These are phyloP conservation scores for Leccinum huronense DNA, from an alignment of 1,284 basidiomycete species.

Conservation along the genomic window DNA sequence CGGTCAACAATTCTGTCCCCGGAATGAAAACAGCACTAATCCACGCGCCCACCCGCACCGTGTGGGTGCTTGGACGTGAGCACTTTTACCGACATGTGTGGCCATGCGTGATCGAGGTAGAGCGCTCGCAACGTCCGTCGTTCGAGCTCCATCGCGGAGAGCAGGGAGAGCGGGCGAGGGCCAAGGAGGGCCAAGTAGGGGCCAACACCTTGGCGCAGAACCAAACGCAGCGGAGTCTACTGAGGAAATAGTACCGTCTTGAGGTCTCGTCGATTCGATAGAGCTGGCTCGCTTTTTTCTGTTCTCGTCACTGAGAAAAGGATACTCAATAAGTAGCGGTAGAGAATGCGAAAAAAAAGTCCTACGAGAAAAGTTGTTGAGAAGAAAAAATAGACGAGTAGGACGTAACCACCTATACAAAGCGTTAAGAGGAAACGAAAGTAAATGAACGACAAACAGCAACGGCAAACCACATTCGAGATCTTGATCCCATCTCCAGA, in stretches of 20 bases:
- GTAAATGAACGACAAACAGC: constrained; percentile 15
- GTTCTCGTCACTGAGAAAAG: constrained; percentile 2
- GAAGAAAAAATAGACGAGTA: neutral
- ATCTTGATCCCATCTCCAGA: constrained; percentile 13
- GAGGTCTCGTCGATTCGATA: constrained; percentile 24
- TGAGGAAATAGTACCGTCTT: constrained; percentile 30
- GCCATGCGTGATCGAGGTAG: constrained; percentile 25
- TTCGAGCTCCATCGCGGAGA: constrained; percentile 27
- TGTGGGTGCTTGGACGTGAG: constrained; percentile 10
- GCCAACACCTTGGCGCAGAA: constrained; percentile 29
- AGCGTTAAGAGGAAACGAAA: neutral
- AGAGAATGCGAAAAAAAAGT: constrained; percentile 2
- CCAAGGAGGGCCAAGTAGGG: constrained; percentile 19
- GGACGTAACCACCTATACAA: constrained; percentile 12
- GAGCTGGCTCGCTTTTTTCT: neutral
- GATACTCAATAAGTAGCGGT: constrained; percentile 7
- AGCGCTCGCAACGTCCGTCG: constrained; percentile 31
- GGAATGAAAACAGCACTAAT: constrained; percentile 30
- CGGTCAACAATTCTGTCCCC: constrained; percentile 30
- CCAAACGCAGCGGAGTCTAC: constrained; percentile 26
- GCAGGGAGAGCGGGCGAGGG: constrained; percentile 11
- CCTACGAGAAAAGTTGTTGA: constrained; percentile 3
- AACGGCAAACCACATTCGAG: constrained; percentile 18
- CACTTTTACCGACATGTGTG: constrained; percentile 17
- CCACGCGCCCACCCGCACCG: constrained; percentile 14